Evolutionary conservation across 768 basidiomycete species (phyloP).

Genomic region (Boletus insuetus): DNA sequence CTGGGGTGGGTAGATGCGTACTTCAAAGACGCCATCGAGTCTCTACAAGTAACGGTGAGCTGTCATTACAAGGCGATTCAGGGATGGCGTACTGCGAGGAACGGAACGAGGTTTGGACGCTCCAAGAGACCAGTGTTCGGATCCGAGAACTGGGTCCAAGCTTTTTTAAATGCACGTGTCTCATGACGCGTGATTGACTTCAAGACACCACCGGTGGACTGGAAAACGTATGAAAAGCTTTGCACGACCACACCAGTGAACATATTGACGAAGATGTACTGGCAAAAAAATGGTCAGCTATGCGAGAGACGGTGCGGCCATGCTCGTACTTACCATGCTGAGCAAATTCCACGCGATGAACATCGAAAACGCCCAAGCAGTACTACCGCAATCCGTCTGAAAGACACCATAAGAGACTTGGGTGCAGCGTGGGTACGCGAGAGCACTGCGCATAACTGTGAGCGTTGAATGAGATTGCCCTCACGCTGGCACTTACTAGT

Average conservation of each 20-base stretch:
- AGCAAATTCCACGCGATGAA: slow-evolving; percentile 96
- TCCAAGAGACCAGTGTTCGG: slow-evolving; percentile 76
- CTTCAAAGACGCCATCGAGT: slow-evolving; percentile 85
- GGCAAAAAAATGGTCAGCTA: not conserved
- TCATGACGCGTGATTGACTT: slow-evolving; percentile 84
- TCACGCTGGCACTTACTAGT: slow-evolving; percentile 55
- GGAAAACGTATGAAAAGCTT: slow-evolving; percentile 96
- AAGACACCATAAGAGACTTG: slow-evolving; percentile 41
- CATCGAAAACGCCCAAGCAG: slow-evolving; percentile 75
- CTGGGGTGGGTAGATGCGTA: slow-evolving; percentile 76
- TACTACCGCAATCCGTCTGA: slow-evolving; percentile 86
- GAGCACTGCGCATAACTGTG: slow-evolving; percentile 46
- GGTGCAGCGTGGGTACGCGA: slow-evolving; percentile 81
- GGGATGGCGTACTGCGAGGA: slow-evolving; percentile 67
- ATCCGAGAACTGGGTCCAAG: slow-evolving; percentile 86
- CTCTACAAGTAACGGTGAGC: slow-evolving; percentile 43
- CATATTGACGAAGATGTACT: slow-evolving; percentile 97
- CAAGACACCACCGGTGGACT: slow-evolving; percentile 69
- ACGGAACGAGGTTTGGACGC: slow-evolving; percentile 65
- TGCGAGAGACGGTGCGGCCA: slow-evolving; percentile 8
- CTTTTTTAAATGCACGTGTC: slow-evolving; percentile 92
- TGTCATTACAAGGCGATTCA: not conserved
- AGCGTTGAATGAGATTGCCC: not conserved
- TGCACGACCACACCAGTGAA: slow-evolving; percentile 96
- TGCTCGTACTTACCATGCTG: slow-evolving; percentile 66